phyloP scores from a whole-genome alignment of 2,329 filamentous ascomycete genomes.

The Aureobasidium sp. region DNA sequence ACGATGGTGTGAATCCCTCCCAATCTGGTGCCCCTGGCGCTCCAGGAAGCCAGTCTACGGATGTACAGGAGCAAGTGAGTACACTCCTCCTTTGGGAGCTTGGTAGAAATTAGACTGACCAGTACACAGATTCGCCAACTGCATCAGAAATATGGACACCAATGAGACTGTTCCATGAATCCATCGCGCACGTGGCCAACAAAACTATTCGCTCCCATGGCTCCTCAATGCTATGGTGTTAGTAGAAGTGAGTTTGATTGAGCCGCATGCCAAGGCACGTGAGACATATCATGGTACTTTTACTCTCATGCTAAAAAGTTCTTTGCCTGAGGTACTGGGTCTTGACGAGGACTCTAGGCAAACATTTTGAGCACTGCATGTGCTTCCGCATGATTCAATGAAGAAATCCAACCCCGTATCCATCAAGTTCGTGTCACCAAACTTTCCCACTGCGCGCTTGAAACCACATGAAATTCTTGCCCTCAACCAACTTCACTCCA shows the following conservation, averaged over 20 bases:
- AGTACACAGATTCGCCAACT: conserved; percentile 17
- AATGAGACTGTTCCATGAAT: not conserved
- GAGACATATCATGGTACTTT: not conserved
- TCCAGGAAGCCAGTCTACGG: conserved; percentile 47
- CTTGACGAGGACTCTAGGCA: not conserved
- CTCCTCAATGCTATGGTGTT: not conserved
- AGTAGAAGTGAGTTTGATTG: not conserved
- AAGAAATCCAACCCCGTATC: not conserved
- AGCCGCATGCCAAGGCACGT: not conserved
- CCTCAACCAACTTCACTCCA: not conserved
- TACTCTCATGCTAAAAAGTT: not conserved
- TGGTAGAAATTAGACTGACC: not conserved
- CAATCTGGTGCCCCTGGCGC: conserved; percentile 44
- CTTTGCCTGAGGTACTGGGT: not conserved
- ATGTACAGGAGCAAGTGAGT: conserved; percentile 27
- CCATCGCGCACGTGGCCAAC: not conserved
- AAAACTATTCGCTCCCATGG: not conserved
- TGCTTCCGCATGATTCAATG: not conserved
- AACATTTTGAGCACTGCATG: not conserved
- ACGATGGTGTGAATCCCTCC: conserved; percentile 45
- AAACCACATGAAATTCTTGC: not conserved
- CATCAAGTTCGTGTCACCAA: not conserved
- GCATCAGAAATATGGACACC: conserved; percentile 23
- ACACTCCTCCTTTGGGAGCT: too few species aligned
- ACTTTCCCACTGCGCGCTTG: not conserved